Percentiles rank a stretch among this genome's conserved stretches.
Conservation (phyloP, 345 rosid genomes). For the Psidium guajava region DNA sequence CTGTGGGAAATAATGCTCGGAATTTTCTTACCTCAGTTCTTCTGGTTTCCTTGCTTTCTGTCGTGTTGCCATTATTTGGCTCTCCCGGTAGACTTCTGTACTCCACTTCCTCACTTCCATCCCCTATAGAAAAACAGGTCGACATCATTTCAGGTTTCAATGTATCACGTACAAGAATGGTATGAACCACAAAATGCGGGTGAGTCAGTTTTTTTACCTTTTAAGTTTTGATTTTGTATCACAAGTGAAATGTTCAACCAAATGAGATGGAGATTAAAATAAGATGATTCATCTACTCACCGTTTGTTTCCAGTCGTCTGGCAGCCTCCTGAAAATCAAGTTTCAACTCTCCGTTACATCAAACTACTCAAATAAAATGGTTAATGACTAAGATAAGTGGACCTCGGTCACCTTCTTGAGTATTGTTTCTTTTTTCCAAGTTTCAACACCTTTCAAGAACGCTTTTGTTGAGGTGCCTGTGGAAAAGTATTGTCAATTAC, state of each 20-base stretch:
- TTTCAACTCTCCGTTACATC: background rate
- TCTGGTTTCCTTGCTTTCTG: background rate
- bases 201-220: background rate
- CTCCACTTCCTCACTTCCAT: slow-evolving; percentile 13
- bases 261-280: background rate
- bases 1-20: background rate
- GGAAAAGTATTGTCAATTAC: background rate
- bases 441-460: slow-evolving; percentile 29
- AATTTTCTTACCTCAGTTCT: slow-evolving; percentile 12
- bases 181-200: background rate
- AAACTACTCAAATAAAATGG: background rate
- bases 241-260: background rate
- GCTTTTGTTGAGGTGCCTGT: slow-evolving; percentile 29
- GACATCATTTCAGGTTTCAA: background rate
- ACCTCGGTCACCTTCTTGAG: slow-evolving; percentile 13
- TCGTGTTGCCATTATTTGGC: background rate
- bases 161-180: background rate
- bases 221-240: background rate
- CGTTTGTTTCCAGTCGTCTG: slow-evolving; percentile 10
- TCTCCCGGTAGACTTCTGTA: slow-evolving; percentile 17
- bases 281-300: slow-evolving; percentile 2
- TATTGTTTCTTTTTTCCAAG: slow-evolving; percentile 35
- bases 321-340: slow-evolving; percentile 20
- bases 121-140: slow-evolving; percentile 5
- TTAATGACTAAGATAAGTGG: background rate